Conservation (phyloP, 1,284 basidiomycete genomes). For the Malassezia pachydermatis region DNA sequence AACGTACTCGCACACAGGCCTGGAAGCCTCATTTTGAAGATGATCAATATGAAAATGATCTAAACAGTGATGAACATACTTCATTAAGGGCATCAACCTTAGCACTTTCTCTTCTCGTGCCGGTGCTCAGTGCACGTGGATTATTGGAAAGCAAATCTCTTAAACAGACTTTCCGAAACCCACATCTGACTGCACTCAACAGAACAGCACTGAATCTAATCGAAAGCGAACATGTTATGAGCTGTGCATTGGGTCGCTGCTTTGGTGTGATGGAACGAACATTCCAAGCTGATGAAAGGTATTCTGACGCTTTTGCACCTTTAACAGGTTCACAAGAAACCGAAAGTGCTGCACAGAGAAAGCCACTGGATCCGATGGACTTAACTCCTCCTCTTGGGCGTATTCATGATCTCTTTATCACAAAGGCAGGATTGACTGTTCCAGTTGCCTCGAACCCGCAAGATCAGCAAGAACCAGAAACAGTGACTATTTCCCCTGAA, state of each 20-base stretch:
- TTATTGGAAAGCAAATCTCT: slow-evolving; percentile 41
- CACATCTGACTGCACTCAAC: slow-evolving; percentile 41
- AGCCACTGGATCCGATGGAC: slow-evolving; percentile 8
- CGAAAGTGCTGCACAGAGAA: neutral
- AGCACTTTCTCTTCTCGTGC: slow-evolving; percentile 41
- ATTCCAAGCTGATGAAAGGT: neutral
- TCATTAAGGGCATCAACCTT: slow-evolving; percentile 14
- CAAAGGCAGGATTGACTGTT: slow-evolving; percentile 32
- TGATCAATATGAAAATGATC: neutral
- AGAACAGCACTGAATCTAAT: slow-evolving; percentile 45
- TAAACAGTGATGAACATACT: neutral
- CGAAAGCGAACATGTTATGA: slow-evolving; percentile 42
- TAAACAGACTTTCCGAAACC: slow-evolving; percentile 43
- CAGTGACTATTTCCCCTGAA: slow-evolving; percentile 16
- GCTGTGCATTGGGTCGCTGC: slow-evolving; percentile 36
- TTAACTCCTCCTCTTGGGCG: slow-evolving; percentile 33
- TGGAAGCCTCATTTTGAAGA: slow-evolving; percentile 1
- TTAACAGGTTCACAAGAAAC: neutral
- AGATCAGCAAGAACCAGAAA: neutral
- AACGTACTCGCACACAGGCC: neutral
- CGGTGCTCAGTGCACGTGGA: slow-evolving; percentile 34
- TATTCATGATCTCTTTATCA: slow-evolving; percentile 42
- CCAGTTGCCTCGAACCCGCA: slow-evolving; percentile 7
- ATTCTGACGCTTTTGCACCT: too few relatives aligned
- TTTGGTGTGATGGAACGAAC: slow-evolving; percentile 39